Base-by-base conservation (phyloP, 805 yeast species). In the Starmerella ratchasimensis region DNA sequence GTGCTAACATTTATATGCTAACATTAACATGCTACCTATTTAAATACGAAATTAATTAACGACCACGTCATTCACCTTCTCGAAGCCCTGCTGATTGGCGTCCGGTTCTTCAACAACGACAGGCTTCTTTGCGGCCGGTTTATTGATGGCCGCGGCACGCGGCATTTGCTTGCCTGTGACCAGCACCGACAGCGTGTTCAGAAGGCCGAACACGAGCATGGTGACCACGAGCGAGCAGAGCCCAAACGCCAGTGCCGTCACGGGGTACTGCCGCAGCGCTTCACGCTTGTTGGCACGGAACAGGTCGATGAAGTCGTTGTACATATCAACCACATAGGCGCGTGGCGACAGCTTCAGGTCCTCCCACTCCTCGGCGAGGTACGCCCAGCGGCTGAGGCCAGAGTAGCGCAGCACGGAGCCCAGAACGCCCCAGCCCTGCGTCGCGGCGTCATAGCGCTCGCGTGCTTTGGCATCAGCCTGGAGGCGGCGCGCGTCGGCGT, bases 181-280 rank as follows among this genome's bases (percentile, higher is more conserved):
- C 10, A 34, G 17, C 30, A 37, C 36, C 19, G 46, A 28, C 40
- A 49, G 29, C 25, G 39, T 43, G 36, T 41, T 51, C 36, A 55
- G 20, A 20, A 54, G 20, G 15, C 60, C 58, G 34, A 54, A 48
- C 20, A 52, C 27, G 9, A 51, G 33, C 14, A 53, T 49, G 9
- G 54, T 30, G 23, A 48, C 31, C n/a, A 47, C 48, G 15, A 49
- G 45, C 11, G 50, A 54, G 14, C 54, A 45, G 13, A 55, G 47
- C 11, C 50, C 52, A 1, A 60, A 55, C 8, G 55, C 49, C 8
- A 51, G 52, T 1, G 60, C 55, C 10, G 54, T 53, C 17, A 54
- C 48, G n/a, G 68, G 68, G 49, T 49, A 59, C 46, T 48, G 42
- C 33, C 43, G 38, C 36, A 62, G 28, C 9, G 65, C 60, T 17